Evolutionary conservation across 371 early-diverging fungal genomes (phyloP).

Genomic region (Aphelidium insulamus): DNA sequence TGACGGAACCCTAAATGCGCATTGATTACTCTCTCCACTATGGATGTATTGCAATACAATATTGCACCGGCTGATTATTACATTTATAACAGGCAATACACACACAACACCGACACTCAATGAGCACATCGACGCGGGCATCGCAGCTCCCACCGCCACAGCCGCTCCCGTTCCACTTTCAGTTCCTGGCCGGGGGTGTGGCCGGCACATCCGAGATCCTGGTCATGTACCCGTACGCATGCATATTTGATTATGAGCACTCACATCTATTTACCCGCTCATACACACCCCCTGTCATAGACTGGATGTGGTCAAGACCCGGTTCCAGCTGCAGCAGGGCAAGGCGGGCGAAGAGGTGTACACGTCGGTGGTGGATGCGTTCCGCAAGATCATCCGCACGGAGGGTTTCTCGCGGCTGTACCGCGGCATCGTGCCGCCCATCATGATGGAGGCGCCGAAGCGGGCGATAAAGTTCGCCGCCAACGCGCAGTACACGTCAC

Average conservation of each 20-base stretch:
- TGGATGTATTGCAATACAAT: no score
- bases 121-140: no score
- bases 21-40: no score
- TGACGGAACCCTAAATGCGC: no score
- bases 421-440: conserved; percentile 86
- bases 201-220: conserved; percentile 90
- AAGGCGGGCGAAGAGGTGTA: conserved; percentile 34
- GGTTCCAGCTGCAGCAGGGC: conserved; percentile 78
- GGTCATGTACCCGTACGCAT: conserved; percentile 94
- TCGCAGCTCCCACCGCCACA: no score
- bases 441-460: conserved; percentile 94
- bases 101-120: no score
- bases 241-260: no score
- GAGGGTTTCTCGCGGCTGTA: conserved; percentile 77
- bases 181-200: conserved; percentile 78
- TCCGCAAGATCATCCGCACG: conserved; percentile 60
- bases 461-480: conserved; percentile 90
- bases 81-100: no score
- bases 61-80: no score
- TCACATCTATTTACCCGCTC: no score
- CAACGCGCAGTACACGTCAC: conserved; percentile 61
- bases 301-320: conserved; percentile 94
- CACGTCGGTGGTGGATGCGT: conserved; percentile 47
- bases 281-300: no score
- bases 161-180: conserved; percentile 67